phyloP scores from a whole-genome alignment of 2,329 filamentous ascomycete species.

The Paracorniculantispora psalliotae region DNA sequence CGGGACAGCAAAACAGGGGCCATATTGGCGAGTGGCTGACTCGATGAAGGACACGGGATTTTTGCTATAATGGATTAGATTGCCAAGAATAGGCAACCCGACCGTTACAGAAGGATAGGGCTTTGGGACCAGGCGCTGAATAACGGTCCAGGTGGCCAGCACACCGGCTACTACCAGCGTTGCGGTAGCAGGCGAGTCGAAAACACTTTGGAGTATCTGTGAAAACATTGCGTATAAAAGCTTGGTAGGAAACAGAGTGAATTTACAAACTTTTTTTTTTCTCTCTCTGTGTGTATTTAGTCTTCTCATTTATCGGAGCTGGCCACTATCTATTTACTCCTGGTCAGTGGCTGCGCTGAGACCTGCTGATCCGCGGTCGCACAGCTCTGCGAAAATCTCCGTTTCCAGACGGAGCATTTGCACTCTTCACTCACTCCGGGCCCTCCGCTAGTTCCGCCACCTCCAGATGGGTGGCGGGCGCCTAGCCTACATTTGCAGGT shows the following conservation, averaged over 20 bases:
- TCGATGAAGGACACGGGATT: conserved; percentile 8
- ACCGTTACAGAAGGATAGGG: not conserved
- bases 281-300: not conserved
- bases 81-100: not conserved
- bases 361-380: not conserved
- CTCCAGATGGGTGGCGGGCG: not conserved
- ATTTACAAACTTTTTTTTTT: not conserved
- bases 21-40: conserved; percentile 8
- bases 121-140: not conserved
- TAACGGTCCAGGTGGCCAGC: not conserved
- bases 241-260: not conserved
- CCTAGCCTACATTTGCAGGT: not conserved
- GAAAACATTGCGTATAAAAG: not conserved
- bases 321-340: not conserved
- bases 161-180: not conserved
- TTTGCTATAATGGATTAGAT: not conserved
- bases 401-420: not conserved
- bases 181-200: not conserved
- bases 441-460: not conserved
- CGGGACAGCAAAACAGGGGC: conserved; percentile 14
- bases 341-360: not conserved
- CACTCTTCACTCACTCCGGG: no score
- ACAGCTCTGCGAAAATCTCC: not conserved
- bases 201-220: not conserved
- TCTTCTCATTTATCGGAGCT: not conserved